Evolutionary conservation across 2,329 filamentous ascomycete species (phyloP).

Genomic region (Ilyonectria robusta): DNA sequence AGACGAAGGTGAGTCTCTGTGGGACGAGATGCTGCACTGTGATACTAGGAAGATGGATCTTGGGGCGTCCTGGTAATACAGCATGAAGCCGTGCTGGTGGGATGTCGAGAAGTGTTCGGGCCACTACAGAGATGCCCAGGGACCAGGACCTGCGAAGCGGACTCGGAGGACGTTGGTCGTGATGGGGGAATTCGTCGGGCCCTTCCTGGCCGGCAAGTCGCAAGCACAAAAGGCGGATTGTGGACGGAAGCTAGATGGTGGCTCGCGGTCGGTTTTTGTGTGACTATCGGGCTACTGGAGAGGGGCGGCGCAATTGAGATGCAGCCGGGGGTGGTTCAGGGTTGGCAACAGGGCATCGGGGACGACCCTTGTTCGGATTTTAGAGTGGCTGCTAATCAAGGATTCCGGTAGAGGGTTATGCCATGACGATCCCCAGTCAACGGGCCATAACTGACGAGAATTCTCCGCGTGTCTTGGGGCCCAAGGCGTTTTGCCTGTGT

Average conservation of each 20-base stretch:
- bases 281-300: slow-evolving; percentile 58
- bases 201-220: slow-evolving; percentile 47
- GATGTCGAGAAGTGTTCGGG: slow-evolving; percentile 61
- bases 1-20: slow-evolving; percentile 57
- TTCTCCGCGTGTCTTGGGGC: slow-evolving; percentile 54
- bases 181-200: slow-evolving; percentile 45
- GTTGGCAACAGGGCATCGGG: slow-evolving; percentile 56
- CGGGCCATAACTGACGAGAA: slow-evolving; percentile 51
- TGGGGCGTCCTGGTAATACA: slow-evolving; percentile 63
- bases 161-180: slow-evolving; percentile 42
- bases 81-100: slow-evolving; percentile 64
- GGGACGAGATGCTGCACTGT: slow-evolving; percentile 67
- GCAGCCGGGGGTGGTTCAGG: slow-evolving; percentile 59
- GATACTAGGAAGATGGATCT: slow-evolving; percentile 64
- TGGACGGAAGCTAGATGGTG: slow-evolving; percentile 54
- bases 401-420: slow-evolving; percentile 50
- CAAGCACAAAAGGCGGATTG: slow-evolving; percentile 49
- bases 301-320: slow-evolving; percentile 59
- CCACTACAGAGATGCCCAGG: slow-evolving; percentile 59
- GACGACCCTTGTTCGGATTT: slow-evolving; percentile 54
- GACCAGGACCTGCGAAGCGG: slow-evolving; percentile 51
- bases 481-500: slow-evolving; percentile 42
- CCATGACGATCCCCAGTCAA: slow-evolving; percentile 49
- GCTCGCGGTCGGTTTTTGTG: slow-evolving; percentile 65
- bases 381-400: slow-evolving; percentile 58